A percentile compares a stretch with the other conserved stretches of the same genome.
phyloP scores from a whole-genome alignment of 768 basidiomycete genomes.

The Leucosporidium yakuticum region DNA sequence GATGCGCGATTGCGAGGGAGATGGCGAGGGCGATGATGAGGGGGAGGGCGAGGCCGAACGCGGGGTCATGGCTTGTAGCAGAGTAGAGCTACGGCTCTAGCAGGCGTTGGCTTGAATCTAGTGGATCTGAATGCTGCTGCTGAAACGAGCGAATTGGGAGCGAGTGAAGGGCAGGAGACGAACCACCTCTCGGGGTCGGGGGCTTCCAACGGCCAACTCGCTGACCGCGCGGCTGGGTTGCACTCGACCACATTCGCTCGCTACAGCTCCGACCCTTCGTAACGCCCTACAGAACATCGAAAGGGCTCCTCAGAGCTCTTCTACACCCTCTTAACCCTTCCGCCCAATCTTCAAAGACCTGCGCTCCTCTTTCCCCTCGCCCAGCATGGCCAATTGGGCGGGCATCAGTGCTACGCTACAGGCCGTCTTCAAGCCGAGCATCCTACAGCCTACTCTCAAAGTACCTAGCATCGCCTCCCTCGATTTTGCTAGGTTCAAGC shows the following conservation, averaged over 20 bases:
- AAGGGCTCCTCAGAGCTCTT: background rate
- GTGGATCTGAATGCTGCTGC: too few species aligned
- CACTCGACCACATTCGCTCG: too few species aligned
- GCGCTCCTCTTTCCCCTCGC: background rate
- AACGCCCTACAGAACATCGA: background rate
- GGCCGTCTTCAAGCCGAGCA: conserved; percentile 9
- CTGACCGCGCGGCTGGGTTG: background rate
- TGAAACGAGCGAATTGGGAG: too few species aligned
- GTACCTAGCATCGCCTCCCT: conserved; percentile 60
- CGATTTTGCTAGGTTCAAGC: conserved; percentile 64
- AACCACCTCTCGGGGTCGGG: background rate
- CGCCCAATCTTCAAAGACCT: background rate
- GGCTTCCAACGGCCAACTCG: too few species aligned
- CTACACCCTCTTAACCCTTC: background rate
- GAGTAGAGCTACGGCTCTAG: background rate
- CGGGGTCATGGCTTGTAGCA: background rate
- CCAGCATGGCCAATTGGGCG: conserved; percentile 18
- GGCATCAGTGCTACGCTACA: conserved; percentile 15
- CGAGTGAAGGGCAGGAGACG: background rate
- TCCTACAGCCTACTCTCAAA: conserved; percentile 8
- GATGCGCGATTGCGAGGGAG: conserved; percentile 1
- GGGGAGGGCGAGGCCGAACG: background rate
- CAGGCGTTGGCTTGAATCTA: background rate
- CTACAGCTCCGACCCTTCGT: background rate
- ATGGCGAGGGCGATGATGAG: background rate